Percentiles rank a stretch among this genome's conserved stretches.
Evolutionary conservation across 768 basidiomycete genomes (phyloP).

Genomic region (Fomitopsis pulvina): DNA sequence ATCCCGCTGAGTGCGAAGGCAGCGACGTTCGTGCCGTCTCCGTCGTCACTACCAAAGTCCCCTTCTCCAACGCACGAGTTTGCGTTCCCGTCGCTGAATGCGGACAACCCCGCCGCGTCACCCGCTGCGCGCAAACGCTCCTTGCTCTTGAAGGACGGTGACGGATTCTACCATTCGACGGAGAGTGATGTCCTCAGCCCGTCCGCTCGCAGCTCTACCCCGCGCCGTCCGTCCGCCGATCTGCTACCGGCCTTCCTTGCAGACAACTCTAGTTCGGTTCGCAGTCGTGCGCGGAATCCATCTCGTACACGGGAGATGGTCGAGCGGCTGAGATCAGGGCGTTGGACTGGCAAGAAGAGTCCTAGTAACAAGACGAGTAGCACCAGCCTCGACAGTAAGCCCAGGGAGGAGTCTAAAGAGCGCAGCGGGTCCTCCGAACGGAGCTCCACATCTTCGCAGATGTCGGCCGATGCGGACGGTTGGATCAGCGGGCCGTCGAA

Average conservation of each 20-base stretch:
- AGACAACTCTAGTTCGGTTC: slow-evolving; percentile 22
- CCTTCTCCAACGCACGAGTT: slow-evolving; percentile 29
- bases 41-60: slow-evolving; percentile 12
- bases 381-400: background rate
- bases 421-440: background rate
- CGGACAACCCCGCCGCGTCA: slow-evolving; percentile 22
- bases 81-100: slow-evolving; percentile 43
- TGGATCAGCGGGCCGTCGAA: background rate
- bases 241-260: slow-evolving; percentile 46
- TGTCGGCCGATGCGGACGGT: slow-evolving; percentile 1
- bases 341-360: slow-evolving; percentile 13
- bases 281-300: slow-evolving; percentile 33
- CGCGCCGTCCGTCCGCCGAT: slow-evolving; percentile 21
- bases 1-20: slow-evolving; percentile 21
- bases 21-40: slow-evolving; percentile 20
- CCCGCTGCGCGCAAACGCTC: slow-evolving; percentile 22
- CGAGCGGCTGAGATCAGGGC: slow-evolving; percentile 40
- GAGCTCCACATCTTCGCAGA: background rate
- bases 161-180: slow-evolving; percentile 37
- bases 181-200: slow-evolving; percentile 26
- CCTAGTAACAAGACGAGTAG: background rate
- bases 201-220: slow-evolving; percentile 25
- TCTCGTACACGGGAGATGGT: slow-evolving; percentile 58
- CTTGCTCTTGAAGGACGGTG: slow-evolving; percentile 42
- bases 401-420: background rate